Base-by-base conservation (phyloP, 345 rosid genomes). In the Salix exigua region DNA sequence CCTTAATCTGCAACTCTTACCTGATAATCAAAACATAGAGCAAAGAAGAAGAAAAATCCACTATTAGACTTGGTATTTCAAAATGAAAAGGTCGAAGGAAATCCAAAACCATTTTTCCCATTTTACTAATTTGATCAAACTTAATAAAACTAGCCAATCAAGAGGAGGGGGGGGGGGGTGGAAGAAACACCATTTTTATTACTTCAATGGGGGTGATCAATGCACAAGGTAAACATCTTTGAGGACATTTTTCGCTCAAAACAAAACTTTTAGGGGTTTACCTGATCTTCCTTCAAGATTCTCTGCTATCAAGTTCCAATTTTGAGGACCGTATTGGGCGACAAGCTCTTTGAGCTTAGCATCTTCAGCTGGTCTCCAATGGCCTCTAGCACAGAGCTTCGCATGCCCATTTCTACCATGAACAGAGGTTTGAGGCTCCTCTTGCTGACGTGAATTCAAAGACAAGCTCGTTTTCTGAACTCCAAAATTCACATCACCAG, bases 331-430 rank as follows among this genome's bases (percentile, higher is more conserved):
- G 66, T 84, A 88, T 50, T 87, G 86, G 33, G 87, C 79, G 38
- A 93, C 97, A 55, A 93, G 93, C 60, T 93, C 97, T 79, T 83
- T 90, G 31, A 93, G 99, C 81, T 89, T 89, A 25, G 89, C 71
- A 79, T 95, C 99, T 80, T 95, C 97, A 68, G 87, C 91, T 16
- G 99, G 97, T 83, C 96, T 89, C 99, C 97, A 95, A 73, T 93
- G 99, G 40, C 99, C 96, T 82, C 95, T 89, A 8, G 90, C 82
- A 64, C 92, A 91, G 26, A 88, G 83, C 79, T 86, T 89, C 28
- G 83, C 35, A 66, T 74, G 84, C 21, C 86, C 88, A 73, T 55
- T 87, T 76, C 68, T 83, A 38, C 21, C 77, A 58, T 50, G 48
- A 70, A 8, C 58, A 75, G 76, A 74, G 76, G 64, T 58, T 58